A percentile compares a stretch with the other conserved stretches of the same genome.
These are phyloP conservation scores for Solanum commersonii DNA, from an alignment of 257 asterid species.

Conservation along the genomic window DNA sequence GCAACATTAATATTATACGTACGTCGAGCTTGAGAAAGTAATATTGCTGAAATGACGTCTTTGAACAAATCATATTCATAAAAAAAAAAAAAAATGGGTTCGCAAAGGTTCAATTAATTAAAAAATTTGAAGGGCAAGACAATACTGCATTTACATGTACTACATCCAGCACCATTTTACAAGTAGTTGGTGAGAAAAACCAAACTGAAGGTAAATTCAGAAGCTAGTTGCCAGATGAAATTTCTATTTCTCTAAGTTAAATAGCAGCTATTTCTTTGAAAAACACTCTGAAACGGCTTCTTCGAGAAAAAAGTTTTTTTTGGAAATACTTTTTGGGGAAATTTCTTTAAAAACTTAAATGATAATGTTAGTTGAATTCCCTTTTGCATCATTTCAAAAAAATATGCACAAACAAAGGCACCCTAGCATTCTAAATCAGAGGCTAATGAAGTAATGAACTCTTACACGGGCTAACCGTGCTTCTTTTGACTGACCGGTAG, in stretches of 20 bases:
- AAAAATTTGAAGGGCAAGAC: background rate
- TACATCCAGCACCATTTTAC: background rate
- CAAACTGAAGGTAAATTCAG: background rate
- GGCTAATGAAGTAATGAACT: background rate
- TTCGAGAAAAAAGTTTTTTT: background rate
- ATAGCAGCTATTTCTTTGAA: background rate
- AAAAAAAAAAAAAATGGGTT: background rate
- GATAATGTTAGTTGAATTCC: background rate
- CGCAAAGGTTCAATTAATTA: background rate
- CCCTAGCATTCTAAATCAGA: background rate
- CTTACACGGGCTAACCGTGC: slow-evolving; percentile 96
- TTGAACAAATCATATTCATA: background rate
- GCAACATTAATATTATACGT: background rate
- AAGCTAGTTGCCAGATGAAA: background rate
- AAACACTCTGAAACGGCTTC: background rate
- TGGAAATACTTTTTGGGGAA: background rate
- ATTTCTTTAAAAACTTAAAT: background rate
- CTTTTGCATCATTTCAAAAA: background rate
- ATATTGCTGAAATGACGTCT: background rate
- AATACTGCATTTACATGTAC: background rate
- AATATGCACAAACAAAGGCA: background rate
- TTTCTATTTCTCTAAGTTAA: background rate
- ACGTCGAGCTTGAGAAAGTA: background rate
- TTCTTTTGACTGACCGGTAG: slow-evolving; percentile 96
- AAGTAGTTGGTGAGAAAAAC: background rate